A percentile compares a stretch with the other conserved stretches of the same genome.
Evolutionary conservation across 2,329 filamentous ascomycete species (phyloP).

Genomic region (Apiospora malaysiana): DNA sequence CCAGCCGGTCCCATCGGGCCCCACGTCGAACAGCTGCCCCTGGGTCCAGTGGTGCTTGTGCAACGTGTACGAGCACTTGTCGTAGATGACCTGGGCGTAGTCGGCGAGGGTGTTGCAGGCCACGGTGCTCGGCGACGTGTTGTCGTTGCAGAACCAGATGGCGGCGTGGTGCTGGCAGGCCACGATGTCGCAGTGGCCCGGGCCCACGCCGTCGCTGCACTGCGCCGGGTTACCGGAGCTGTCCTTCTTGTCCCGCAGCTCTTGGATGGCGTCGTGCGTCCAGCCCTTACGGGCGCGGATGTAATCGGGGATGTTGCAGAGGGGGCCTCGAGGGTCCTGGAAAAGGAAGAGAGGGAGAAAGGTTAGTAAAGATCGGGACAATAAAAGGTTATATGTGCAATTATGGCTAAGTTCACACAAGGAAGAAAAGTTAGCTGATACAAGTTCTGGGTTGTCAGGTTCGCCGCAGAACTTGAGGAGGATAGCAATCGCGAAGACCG

Average conservation of each 20-base stretch:
- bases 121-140: neutral
- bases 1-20: neutral
- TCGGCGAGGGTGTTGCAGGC: neutral
- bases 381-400: too few species aligned
- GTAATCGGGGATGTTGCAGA: conserved; percentile 1
- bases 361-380: neutral
- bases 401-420: too few species aligned
- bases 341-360: neutral
- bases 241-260: neutral
- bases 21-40: neutral
- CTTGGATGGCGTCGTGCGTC: neutral
- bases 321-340: neutral
- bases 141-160: conserved; percentile 10
- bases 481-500: too few species aligned
- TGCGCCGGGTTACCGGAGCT: neutral
- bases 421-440: too few species aligned
- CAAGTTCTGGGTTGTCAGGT: too few species aligned
- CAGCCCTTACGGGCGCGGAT: neutral
- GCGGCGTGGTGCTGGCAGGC: neutral
- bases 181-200: neutral
- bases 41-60: neutral
- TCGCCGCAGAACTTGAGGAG: too few species aligned
- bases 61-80: neutral
- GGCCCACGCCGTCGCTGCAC: neutral
- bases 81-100: neutral